Base-by-base conservation (phyloP, 208 protist genomes). In the Polymyxa betae region DNA sequence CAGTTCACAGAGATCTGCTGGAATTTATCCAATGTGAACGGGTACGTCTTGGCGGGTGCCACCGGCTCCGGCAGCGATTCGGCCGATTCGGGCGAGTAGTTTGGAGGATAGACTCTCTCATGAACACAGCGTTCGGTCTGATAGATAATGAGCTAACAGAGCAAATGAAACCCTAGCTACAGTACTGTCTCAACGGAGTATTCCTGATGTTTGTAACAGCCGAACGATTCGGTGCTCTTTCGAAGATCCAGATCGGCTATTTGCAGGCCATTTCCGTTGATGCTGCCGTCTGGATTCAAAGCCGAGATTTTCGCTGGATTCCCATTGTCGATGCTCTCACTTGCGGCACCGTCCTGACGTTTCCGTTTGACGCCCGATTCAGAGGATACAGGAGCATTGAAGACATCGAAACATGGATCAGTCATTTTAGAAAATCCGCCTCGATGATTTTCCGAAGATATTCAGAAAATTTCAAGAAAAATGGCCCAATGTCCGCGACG, bases 1-100 rank as follows among this genome's bases (percentile, higher is more conserved):
- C 88, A 90, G 40, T 38, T 38, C 35, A 93, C 32, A 43, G 89
- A 72, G 24, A 82, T 88, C 72, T 82, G 72, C 72, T 82, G 72
- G 72, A 82, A 82, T n/a, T 43, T 35, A 82, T 82, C 72, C 35
- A 82, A n/a, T 5, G 35, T n/a, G 72, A 82, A 82, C n/a, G 72
- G 72, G 40, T 82, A 82, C 5, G 5, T 82, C 72, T 82, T 82
- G 40, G 72, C 72, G n/a, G 72, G 72, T 82, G 16, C 5, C 12
- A 82, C n/a, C n/a, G 72, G n/a, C 16, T 35, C 35, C 54, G 16
- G 20, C 72, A 45, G 16, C 16, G 72, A 82, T 29, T 60, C 49
- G 49, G 12, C 49, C 24, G 5, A 24, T 60, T 5, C 24, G 5
- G 49, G 12, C 49, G 49, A 60, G 40, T 82, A 82, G 5, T 43